Evolutionary conservation across 139 green algal genomes (phyloP).

Genomic region (Auxenochlorella pyrenoidosa): DNA sequence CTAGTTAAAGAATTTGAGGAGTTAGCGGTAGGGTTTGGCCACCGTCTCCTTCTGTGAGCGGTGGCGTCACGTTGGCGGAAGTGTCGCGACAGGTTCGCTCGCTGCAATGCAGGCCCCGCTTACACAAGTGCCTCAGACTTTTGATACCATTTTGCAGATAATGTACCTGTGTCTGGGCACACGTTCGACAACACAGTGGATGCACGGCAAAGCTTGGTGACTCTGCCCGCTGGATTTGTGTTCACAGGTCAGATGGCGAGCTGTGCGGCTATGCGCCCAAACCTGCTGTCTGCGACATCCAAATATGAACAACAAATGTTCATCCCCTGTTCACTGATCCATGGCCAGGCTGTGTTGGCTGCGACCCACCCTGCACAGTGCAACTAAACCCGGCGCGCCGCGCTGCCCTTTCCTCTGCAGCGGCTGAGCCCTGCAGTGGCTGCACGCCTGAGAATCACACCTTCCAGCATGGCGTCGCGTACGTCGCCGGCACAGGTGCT

Average conservation of each 20-base stretch:
- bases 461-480: neutral
- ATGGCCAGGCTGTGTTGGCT: too few relatives aligned
- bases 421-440: neutral
- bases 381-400: too few relatives aligned
- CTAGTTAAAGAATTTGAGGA: neutral
- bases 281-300: too few relatives aligned
- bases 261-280: too few relatives aligned
- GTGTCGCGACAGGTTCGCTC: too few relatives aligned
- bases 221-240: neutral
- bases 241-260: neutral
- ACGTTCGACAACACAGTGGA: neutral
- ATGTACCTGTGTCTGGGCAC: neutral
- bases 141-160: neutral
- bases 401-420: neutral
- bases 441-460: neutral
- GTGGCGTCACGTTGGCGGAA: too few relatives aligned
- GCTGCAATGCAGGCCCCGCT: neutral
- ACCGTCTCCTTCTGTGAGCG: too few relatives aligned
- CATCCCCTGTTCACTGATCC: too few relatives aligned
- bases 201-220: neutral
- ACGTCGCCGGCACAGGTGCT: neutral
- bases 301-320: too few relatives aligned
- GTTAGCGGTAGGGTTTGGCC: neutral
- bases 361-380: too few relatives aligned
- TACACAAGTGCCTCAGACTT: neutral